Base-by-base conservation (phyloP, 2,329 filamentous ascomycete genomes). In the Diaporthe eres region DNA sequence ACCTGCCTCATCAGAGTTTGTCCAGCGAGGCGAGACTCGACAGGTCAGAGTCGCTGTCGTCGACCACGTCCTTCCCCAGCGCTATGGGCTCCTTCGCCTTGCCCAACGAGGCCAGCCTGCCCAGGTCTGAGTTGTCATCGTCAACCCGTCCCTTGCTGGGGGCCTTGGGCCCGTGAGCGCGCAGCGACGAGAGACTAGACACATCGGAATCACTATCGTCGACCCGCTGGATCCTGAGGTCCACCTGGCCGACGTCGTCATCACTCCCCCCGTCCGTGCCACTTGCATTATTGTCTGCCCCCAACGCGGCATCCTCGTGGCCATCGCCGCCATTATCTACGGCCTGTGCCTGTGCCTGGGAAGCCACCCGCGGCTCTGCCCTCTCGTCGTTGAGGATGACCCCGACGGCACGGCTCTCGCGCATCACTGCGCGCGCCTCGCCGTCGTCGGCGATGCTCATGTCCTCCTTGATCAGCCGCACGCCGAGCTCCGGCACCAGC, bases 401-500 rank as follows among this genome's bases (percentile, higher is more conserved):
- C 0, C 94, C 94, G 67, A 96, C 84, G 71, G 88, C 86, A 78
- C 89, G 90, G 82, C 94, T 95, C 77, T 94, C 90, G 77, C 88
- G 85, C 80, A 96, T 83, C 28, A 96, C 90, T 37, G 84, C 83
- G 78, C 86, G 84, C 25, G 89, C 89, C 75, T 86, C 82, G 10
- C 82, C 81, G 60, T 84, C 83, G 3, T 79, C 81, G 37, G 10
- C 25, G 31, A 89, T 85, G 3, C 78, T 75, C 87, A 91, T 88
- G 77, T 91, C 90, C 79, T 92, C 88, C 83, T 87, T 88, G 77
- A 91, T 90, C 71, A 92, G 83, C 76, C 83, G 85, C 49, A 89
- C 85, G 34, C 88, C 86, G 78, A 91, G 81, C 82, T 98, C 95
- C 0, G 94, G 94, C 34, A 97, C 94, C 77, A 98, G 85, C 1